phyloP scores from a whole-genome alignment of 257 asterid genomes.

The Eustoma russellianum region DNA sequence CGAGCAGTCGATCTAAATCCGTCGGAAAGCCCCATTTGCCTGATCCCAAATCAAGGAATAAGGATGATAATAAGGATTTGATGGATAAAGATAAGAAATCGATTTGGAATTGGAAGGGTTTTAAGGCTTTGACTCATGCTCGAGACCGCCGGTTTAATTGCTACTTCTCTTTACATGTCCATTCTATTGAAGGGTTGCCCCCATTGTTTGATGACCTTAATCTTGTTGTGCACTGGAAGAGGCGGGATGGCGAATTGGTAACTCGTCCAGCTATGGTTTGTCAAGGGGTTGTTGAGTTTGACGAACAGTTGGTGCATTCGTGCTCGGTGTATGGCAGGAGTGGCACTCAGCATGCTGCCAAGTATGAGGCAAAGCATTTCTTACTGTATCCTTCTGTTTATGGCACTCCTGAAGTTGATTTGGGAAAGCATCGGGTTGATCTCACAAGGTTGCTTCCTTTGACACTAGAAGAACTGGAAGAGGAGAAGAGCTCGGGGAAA shows the following conservation, averaged over 20 bases:
- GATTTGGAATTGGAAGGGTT: conserved; percentile 90
- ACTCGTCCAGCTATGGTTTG: conserved; percentile 52
- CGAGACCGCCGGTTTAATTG: conserved; percentile 60
- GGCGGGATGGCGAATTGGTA: conserved; percentile 63
- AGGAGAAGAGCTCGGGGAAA: conserved; percentile 76
- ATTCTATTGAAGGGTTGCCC: conserved; percentile 72
- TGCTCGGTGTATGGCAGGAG: conserved; percentile 75
- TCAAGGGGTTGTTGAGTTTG: conserved; percentile 66
- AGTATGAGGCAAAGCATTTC: conserved; percentile 79
- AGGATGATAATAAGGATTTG: conserved; percentile 40
- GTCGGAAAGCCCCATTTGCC: conserved; percentile 51
- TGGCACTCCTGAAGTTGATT: conserved; percentile 67
- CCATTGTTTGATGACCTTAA: conserved; percentile 39
- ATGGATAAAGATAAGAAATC: conserved; percentile 65
- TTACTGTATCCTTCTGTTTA: conserved; percentile 61
- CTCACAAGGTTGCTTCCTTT: conserved; percentile 90
- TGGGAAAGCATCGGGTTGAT: conserved; percentile 85
- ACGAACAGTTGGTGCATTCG: conserved; percentile 60
- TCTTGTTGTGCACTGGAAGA: conserved; percentile 79
- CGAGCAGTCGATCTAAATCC: conserved; percentile 79
- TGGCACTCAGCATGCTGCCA: conserved; percentile 78
- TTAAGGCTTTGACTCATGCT: conserved; percentile 64
- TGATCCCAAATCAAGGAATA: conserved; percentile 40
- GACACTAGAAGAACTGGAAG: conserved; percentile 80
- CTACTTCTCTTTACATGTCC: conserved; percentile 69